Base-by-base conservation (phyloP, 257 asterid genomes). In the Haberlea rhodopensis region DNA sequence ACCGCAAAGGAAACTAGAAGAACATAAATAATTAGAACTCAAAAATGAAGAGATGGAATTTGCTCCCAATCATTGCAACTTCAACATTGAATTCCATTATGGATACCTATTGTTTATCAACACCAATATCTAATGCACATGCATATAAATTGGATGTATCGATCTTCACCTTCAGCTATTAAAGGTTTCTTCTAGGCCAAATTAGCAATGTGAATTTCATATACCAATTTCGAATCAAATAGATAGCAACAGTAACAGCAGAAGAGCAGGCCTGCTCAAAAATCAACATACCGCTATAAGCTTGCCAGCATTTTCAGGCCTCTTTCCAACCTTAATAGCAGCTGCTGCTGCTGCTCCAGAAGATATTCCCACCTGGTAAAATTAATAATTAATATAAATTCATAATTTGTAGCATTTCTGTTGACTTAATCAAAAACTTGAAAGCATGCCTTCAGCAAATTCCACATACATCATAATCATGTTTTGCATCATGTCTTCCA, bases 331-430 rank as follows among this genome's bases (percentile, higher is more conserved):
- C 76, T 65, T 22, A 20, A 92, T 76, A 48, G 97, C 97, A 69
- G 97, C 96, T 1, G 96, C 95, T 0, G 97, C 95, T 0, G 97
- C 99, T n/a, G 96, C 99, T 74, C 99, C 99, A 5, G 97, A 92
- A 69, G 99, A 92, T 71, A 92, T 89, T 31, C 99, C 99, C 62
- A 92, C 97, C 99, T 89, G 81, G 60, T 53, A 22, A 70, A 66
- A 27, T 13, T 53, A 10, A 51, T 40, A 18, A 32, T 43, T 53
- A 66, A 28, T 69, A 53, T n/a, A 64, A 52, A 60, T 43, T 13
- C 51, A 43, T 5, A 15, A 43, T 43, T 2, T n/a, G 1, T 4
- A 3, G 46, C 46, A 37, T 37, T 11, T n/a, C n/a, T 10, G 46
- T 8, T 37, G 46, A 10, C 46, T 10, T 10, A 3, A 37, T 37